Evolutionary conservation across 768 basidiomycete species (phyloP), one percentile per base, ranked within the genome.

Genomic region (Boletus speciosus): DNA sequence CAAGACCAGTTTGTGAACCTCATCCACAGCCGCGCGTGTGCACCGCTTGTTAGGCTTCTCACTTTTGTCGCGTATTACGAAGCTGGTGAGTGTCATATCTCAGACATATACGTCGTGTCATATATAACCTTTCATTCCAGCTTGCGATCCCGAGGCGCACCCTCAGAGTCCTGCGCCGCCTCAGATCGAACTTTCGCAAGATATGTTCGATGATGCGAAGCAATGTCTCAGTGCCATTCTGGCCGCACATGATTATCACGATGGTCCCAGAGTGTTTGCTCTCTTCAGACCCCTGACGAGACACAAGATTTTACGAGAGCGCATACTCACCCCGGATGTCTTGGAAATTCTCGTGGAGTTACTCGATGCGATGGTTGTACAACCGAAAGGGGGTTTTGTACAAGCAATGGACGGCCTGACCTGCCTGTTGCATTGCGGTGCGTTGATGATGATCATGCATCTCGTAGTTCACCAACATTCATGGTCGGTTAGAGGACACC

Each of bases 341-440:
- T 31, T 65, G 35, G 29, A 57, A 1, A 54, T 6, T 6, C 46
- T 66, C 12, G 34, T 66, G 29, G 4, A 23, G 2, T 43, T 65
- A 16, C 49, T 66, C 5, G 66, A 67, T 43, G 8, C 0, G 19
- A 58, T 56, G 8, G 10, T 65, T 21, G 8, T 2, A 3, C 38
- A 46, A 27, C 32, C 32, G 1, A 49, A 16, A 12, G 42, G 40
- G 4, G 56, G 54, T 34, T 62, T 67, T 27, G 44, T 45, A 27
- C 62, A 58, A 31, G 65, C 52, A 19, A 66, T 66, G 65, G 58
- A 67, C 1, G 56, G 62, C 21, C 34, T 66, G 41, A 54, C 16
- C 12, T 59, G 55, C 25, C 23, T 66, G 19, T 21, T 61, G 54
- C 45, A 52, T 10, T 64, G 57, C 10, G 48, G 65, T 66, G 9